Conservation (phyloP, 257 asterid species). For the Linaria vulgaris region DNA sequence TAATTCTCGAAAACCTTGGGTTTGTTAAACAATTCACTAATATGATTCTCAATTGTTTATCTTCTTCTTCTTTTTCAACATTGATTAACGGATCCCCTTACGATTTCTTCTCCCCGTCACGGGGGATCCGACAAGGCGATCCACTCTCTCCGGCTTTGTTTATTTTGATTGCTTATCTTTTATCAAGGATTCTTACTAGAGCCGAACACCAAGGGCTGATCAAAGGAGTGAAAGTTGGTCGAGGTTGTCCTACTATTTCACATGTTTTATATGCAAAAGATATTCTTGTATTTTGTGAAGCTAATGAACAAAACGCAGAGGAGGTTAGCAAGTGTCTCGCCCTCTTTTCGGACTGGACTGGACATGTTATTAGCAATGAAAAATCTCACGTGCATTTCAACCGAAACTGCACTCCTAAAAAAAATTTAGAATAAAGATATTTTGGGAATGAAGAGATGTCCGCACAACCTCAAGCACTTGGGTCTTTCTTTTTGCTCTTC, state of each 20-base stretch:
- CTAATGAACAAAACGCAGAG: not conserved
- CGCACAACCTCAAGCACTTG: not conserved
- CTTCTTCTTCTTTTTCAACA: not conserved
- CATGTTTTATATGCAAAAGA: not conserved
- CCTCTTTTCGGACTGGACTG: not conserved
- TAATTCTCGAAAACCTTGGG: not conserved
- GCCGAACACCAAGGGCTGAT: not conserved
- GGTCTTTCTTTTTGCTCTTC: not conserved
- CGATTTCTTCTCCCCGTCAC: not conserved
- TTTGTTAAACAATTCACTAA: not conserved
- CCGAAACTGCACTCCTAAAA: not conserved
- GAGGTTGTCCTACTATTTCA: no score
- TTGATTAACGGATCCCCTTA: not conserved
- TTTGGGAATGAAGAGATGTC: not conserved
- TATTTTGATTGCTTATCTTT: not conserved
- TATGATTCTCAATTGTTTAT: not conserved
- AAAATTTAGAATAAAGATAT: not conserved
- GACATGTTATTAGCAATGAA: not conserved
- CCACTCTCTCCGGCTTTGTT: not conserved
- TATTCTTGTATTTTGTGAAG: not conserved
- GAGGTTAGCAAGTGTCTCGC: not conserved
- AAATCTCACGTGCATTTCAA: not conserved
- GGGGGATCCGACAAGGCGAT: not conserved
- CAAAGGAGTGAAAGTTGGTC: not conserved
- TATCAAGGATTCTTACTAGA: not conserved